Percentiles rank a stretch among this genome's conserved stretches.
Conservation (phyloP, 768 basidiomycete genomes). For the Lentinula sp. region DNA sequence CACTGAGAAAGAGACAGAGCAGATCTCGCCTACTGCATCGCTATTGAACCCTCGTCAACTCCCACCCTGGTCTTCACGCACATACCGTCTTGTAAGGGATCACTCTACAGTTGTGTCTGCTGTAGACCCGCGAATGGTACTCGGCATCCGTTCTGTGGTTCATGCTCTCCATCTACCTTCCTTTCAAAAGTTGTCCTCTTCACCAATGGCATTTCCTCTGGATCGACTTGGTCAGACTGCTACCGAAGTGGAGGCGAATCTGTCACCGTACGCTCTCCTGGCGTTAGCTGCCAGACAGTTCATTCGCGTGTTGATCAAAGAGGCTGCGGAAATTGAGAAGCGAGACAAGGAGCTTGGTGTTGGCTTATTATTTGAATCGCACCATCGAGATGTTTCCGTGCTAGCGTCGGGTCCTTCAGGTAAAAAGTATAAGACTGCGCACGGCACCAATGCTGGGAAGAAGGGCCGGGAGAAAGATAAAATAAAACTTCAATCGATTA, state of each 20-base stretch:
- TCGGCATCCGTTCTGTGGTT: conserved; percentile 23
- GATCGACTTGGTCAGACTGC: background rate
- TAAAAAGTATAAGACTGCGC: background rate
- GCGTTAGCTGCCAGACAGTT: conserved; percentile 28
- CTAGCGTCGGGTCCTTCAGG: background rate
- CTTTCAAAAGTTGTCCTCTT: conserved; percentile 9
- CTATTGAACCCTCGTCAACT: background rate
- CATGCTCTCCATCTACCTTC: conserved; percentile 18
- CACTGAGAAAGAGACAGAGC: background rate
- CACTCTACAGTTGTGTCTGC: conserved; percentile 17
- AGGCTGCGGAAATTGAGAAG: conserved; percentile 28
- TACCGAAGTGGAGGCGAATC: conserved; percentile 20
- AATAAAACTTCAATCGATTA: conserved; percentile 7
- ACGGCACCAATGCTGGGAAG: conserved; percentile 11
- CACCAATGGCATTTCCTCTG: background rate
- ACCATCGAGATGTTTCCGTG: conserved; percentile 9
- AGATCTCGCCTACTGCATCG: background rate
- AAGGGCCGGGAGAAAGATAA: conserved; percentile 10
- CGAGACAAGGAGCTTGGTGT: conserved; percentile 22
- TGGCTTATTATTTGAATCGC: background rate
- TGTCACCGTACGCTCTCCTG: conserved; percentile 37
- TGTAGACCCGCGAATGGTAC: conserved; percentile 25
- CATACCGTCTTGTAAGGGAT: background rate
- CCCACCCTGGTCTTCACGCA: conserved; percentile 2
- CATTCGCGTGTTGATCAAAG: conserved; percentile 26